A percentile compares a stretch with the other conserved stretches of the same genome.
Evolutionary conservation across 352 stramenopile species (phyloP).

Genomic region (Thraustochytrium sp.): DNA sequence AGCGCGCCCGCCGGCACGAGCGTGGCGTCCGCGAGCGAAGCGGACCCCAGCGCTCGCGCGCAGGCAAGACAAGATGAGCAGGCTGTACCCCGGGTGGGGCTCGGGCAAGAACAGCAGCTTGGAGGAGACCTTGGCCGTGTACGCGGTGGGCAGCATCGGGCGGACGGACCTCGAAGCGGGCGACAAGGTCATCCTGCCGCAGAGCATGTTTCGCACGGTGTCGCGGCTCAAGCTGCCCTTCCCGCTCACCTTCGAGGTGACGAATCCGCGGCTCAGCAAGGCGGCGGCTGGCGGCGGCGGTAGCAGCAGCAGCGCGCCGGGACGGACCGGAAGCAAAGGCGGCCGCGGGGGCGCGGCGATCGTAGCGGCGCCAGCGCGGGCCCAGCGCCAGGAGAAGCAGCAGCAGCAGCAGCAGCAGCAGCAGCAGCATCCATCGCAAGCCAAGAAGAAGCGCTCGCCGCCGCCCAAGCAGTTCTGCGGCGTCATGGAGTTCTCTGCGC

Average conservation of each 20-base stretch:
- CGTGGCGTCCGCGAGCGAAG: too few species aligned
- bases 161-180: background rate
- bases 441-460: background rate
- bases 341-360: too few species aligned
- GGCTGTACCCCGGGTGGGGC: conserved; percentile 31
- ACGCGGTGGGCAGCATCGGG: background rate
- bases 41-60: too few species aligned
- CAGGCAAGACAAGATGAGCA: background rate
- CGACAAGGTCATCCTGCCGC: conserved; percentile 37
- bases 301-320: background rate
- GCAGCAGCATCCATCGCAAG: background rate
- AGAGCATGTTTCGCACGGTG: conserved; percentile 31
- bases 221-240: conserved; percentile 44
- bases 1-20: too few species aligned
- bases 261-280: conserved; percentile 9
- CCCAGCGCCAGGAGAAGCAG: too few species aligned
- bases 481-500: conserved; percentile 42
- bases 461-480: conserved; percentile 41
- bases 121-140: conserved; percentile 17
- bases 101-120: background rate
- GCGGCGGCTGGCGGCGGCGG: background rate
- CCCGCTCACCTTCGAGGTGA: conserved; percentile 41
- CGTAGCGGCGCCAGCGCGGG: background rate
- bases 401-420: background rate
- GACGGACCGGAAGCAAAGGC: background rate